phyloP scores from a whole-genome alignment of 2,329 filamentous ascomycete species.

The Aotearoamyces nothofagi region DNA sequence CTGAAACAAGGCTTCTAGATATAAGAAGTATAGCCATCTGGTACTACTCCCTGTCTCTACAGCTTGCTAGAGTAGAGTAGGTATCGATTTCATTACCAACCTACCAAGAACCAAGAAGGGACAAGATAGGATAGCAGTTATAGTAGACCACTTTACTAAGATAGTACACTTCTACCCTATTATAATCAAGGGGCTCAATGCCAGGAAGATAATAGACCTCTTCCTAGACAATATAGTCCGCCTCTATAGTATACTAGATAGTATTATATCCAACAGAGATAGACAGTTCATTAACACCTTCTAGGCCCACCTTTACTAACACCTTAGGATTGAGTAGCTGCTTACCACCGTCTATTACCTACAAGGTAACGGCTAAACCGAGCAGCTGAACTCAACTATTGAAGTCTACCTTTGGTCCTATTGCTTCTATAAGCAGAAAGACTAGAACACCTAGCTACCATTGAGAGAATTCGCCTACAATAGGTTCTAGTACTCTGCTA shows the following conservation, averaged over 20 bases:
- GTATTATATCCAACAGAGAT: slow-evolving; percentile 3
- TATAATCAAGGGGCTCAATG: too few species aligned
- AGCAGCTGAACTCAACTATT: slow-evolving; percentile 5
- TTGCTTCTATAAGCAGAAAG: slow-evolving; percentile 6
- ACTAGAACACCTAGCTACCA: slow-evolving; percentile 5
- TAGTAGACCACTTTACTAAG: background rate
- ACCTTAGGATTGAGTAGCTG: slow-evolving; percentile 1
- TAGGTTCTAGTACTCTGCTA: too few species aligned
- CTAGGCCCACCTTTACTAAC: slow-evolving; percentile 3
- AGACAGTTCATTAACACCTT: slow-evolving; percentile 3
- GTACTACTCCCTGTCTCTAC: background rate
- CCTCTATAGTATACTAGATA: background rate
- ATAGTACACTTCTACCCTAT: too few species aligned
- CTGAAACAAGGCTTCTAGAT: background rate
- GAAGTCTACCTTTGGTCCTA: slow-evolving; percentile 4
- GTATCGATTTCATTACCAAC: background rate
- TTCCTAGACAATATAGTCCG: background rate
- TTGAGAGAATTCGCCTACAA: slow-evolving; percentile 2
- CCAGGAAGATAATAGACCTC: background rate
- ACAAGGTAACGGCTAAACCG: slow-evolving; percentile 5
- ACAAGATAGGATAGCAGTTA: too few species aligned
- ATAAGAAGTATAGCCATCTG: background rate
- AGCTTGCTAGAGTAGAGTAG: background rate
- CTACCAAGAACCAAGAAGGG: too few species aligned
- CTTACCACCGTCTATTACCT: slow-evolving; percentile 4